Base-by-base conservation (phyloP, 768 basidiomycete species). In the Lyophyllum atratum region DNA sequence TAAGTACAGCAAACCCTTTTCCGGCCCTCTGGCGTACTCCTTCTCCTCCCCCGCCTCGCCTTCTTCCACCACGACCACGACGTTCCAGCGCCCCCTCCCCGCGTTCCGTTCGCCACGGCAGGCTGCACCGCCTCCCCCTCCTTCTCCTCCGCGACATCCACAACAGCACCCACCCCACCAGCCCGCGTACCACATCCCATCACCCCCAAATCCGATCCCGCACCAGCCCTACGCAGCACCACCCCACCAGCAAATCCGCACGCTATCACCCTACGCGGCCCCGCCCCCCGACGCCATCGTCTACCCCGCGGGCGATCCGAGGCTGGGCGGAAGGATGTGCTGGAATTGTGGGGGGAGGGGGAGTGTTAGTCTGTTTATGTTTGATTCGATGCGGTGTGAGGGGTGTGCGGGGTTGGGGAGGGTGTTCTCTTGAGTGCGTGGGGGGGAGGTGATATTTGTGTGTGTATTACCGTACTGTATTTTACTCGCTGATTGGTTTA, bases 351-450 rank as follows among this genome's bases (percentile, higher is more conserved):
- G 75, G 31, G 92, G 92, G 2, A 66, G 70, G 21, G 90, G 89
- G 3, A 71, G 62, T 33, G 66, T 80, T 31, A 74, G 75, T 24
- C 72, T 85, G 50, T 69, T 89, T 44, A 59, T 89, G 4, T 77
- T 90, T 46, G 85, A 87, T 55, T 66, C 73, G 59, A 66, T 72
- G 48, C 72, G 68, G 34, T 93, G 91, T 69, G 69, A 69, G 1
- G 70, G 74, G 4, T 93, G 92, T 72, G 72, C 74, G 11, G 91
- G 92, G 8, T 63, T 86, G 17, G 90, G 90, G 28, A 76, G 90
- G 66, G 67, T 80, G 37, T 83, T 76, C 69, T 58, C n/a, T n/a
- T n/a, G 42, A n/a, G 42, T 14, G 31, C 14, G 8, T 33, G 31
- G 31, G 31, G 14, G 31, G 31, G 31, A 14, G 31, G n/a, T n/a